Evolutionary conservation across 345 rosid genomes (phyloP), one percentile per base, ranked within the genome.

Genomic region (Raphanus sativus): DNA sequence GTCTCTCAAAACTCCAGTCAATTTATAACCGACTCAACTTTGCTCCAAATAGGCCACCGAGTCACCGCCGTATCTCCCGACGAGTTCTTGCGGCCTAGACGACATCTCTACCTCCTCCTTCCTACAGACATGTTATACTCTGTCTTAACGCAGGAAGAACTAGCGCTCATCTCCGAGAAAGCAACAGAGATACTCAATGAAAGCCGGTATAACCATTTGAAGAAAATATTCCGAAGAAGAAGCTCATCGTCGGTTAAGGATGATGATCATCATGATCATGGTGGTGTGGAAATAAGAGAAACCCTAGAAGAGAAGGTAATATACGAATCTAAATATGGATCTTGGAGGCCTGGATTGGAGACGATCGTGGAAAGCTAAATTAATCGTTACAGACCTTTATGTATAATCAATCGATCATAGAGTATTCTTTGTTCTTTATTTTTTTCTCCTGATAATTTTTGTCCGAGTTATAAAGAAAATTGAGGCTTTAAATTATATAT

Each of bases 281-380:
- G 62, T 55, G 56, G 50, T 54, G 71, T 65, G 69, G 76, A 80
- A 6, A 58, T 45, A 67, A 79, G 67, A 54, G 75, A 55, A 79
- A 16, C 66, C 30, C 30, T 69, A 24, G 82, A 74, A 56, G 82
- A 79, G 6, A 71, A 77, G 42, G 72, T 71, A 28, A 12, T 65
- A 24, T 68, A 73, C 50, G 78, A 80, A 38, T 62, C 59, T 2
- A 80, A 59, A 33, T 52, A 80, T 70, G 76, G 80, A 70, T 58
- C 83, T 65, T 80, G 83, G 83, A 80, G 76, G 45, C 83, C 83
- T 70, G 71, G 34, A n/a, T 80, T 80, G 71, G 80, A 75, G 72
- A 80, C 83, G 12, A 80, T 80, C 67, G 80, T 65, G 69, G 83
- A 80, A n/a, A 80, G 75, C 75, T 79, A 74, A 55, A 45, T 72